Percentiles rank a stretch among this genome's conserved stretches.
Evolutionary conservation across 1,284 basidiomycete genomes (phyloP).

Genomic region (Lentinula novae-zelandiae): DNA sequence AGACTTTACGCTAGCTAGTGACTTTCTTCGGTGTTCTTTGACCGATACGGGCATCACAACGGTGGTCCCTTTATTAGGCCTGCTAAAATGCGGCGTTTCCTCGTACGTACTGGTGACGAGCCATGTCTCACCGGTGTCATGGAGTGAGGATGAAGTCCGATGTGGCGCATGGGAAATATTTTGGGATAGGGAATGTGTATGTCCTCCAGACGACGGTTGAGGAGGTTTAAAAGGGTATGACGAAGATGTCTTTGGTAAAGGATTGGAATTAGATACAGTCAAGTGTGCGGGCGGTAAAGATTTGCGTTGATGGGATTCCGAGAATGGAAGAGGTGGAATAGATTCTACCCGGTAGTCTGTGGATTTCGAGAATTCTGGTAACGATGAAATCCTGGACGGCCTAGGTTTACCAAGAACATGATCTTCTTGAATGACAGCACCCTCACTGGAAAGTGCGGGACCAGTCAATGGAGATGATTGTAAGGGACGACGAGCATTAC

Average conservation of each 20-base stretch:
- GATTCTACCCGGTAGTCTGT: not conserved
- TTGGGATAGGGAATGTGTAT: not conserved
- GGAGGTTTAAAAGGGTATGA: not conserved
- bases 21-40: conserved; percentile 4
- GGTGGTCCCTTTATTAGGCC: conserved; percentile 9
- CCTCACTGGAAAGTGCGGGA: conserved; percentile 12
- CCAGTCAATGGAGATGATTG: conserved; percentile 15
- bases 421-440: not conserved
- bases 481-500: conserved; percentile 3
- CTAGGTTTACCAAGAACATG: not conserved
- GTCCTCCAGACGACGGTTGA: conserved; percentile 1
- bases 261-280: not conserved
- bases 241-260: not conserved
- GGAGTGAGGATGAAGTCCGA: not conserved
- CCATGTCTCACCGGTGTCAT: conserved; percentile 4
- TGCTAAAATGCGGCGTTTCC: conserved; percentile 11
- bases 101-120: conserved; percentile 10
- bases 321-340: not conserved
- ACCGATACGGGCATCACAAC: conserved; percentile 15
- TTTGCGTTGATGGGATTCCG: not conserved
- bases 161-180: not conserved
- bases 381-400: conserved; percentile 15
- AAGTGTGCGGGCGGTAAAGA: not conserved
- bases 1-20: not conserved
- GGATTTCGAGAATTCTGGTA: conserved; percentile 3